Evolutionary conservation across 1,284 basidiomycete genomes (phyloP), one percentile per base, ranked within the genome.

Genomic region (Heliocybe sulcata): DNA sequence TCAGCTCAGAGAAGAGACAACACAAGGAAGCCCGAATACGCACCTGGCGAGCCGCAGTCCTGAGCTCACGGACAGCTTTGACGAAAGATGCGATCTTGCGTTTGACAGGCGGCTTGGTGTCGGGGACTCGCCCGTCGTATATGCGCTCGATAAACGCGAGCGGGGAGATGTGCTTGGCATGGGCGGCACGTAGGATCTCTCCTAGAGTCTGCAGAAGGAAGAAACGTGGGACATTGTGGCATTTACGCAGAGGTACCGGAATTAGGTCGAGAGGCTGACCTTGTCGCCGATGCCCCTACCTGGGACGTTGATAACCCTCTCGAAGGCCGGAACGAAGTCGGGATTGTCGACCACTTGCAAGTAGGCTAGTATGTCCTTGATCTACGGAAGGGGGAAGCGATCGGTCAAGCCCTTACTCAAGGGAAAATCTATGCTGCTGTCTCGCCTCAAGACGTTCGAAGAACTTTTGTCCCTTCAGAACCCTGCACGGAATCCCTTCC

Each of bases 331-430:
- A 3, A 75, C 75, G 63, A 88, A 95, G 12, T 77, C 72, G 0
- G 90, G 85, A 65, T 96, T 96, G 61, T 94, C 92, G 1, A 88
- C 77, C 1, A 96, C 75, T 64, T 93, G 92, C 0, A 94, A 72
- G 68, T 96, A 96, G 1, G 90, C 87, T n/a, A 96, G 72, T 22
- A 95, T 62, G 66, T 94, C 92, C 72, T 94, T 94, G 65, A 97
- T 81, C 79, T 86, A 38, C 2, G 20, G 56, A 11, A 14, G 8
- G 26, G 4, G n/a, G 25, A 9, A 26, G 10, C 29, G 27, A 49
- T n/a, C 20, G 23, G 8, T 22, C 12, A 42, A 6, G 4, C 4
- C 16, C 16, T n/a, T 42, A 16, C 25, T 23, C 16, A 14, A 29
- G 8, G 22, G 51, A 25, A 35, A n/a, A n/a, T n/a, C 70, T 67